Base-by-base conservation (phyloP, 371 early-diverging fungal species). In the Batrachochytrium dendrobatidis region DNA sequence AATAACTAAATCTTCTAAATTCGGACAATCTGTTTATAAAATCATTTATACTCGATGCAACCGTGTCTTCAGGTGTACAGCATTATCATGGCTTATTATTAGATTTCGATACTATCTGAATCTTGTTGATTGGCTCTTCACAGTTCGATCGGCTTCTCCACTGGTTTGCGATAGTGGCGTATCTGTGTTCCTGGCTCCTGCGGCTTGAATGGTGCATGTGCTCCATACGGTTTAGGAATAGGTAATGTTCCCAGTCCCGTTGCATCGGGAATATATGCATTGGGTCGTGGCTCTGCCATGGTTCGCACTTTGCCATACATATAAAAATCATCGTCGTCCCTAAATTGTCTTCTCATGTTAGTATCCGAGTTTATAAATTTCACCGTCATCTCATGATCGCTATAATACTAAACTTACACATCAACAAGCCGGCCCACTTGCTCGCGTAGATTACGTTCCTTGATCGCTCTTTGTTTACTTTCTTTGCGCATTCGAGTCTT, bases 221-320 rank as follows among this genome's bases (percentile, higher is more conserved):
- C 67, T 26, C 81, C 81, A 55, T 81, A 81, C 28, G 81, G 81
- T 50, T 76, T 74, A n/a, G 81, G 77, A 35, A 81, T 75, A 32
- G 81, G 81, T 5, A 81, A 60, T 48, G 75, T 76, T 1, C 68
- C 71, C 10, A 72, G 34, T 18, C 74, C 71, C 20, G 62, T 60
- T 10, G 67, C 32, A 45, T 74, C 73, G 8, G 81, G 78, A 18
- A 81, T 61, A 53, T 81, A 81, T 5, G 81, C 81, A 59, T 81
- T 81, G 1, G 81, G 81, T 28, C 81, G 65, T 7, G 78, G 80
- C 34, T 72, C 74, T 3, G 81, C 78, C 1, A 67, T 68, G 4
- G 81, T 81, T 15, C 69, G 59, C 24, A 68, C 34, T 53, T 66
- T 60, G 46, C 66, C 57, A 61, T 62, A 66, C 3, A 74, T 26